Percentiles rank a stretch among this genome's conserved stretches.
Conservation (phyloP, 2,329 filamentous ascomycete genomes). For the Clonostachys chloroleuca region DNA sequence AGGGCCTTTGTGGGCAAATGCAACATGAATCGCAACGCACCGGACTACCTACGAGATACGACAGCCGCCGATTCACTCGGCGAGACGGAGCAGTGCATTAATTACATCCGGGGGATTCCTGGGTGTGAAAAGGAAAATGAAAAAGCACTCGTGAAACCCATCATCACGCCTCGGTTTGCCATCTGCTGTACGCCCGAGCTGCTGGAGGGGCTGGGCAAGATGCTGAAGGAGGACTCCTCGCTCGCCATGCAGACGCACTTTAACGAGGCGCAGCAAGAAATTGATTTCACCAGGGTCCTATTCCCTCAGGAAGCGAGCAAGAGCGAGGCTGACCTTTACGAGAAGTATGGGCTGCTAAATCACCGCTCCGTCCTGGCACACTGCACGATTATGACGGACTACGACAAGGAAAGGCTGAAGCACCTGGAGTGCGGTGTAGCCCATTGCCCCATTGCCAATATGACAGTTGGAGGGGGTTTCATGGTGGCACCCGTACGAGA, state of each 20-base stretch:
- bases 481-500: conserved; percentile 57
- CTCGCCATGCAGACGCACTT: conserved; percentile 64
- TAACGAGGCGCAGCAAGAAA: conserved; percentile 60
- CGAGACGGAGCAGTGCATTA: conserved; percentile 44
- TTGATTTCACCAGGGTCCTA: conserved; percentile 44
- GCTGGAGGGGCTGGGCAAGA: conserved; percentile 58
- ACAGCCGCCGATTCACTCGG: conserved; percentile 38
- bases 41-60: conserved; percentile 46
- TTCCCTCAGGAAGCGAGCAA: conserved; percentile 43
- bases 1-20: conserved; percentile 58
- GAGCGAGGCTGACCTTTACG: conserved; percentile 58
- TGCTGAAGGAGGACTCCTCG: conserved; percentile 23
- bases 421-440: conserved; percentile 52
- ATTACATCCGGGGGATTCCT: conserved; percentile 26
- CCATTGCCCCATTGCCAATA: conserved; percentile 62
- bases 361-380: conserved; percentile 59
- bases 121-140: conserved; percentile 30
- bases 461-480: conserved; percentile 56
- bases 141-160: conserved; percentile 40
- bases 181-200: conserved; percentile 54
- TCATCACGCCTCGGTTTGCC: conserved; percentile 75
- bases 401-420: conserved; percentile 44
- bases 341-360: conserved; percentile 47
- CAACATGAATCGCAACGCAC: conserved; percentile 55
- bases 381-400: conserved; percentile 56